These are phyloP conservation scores for Radiomyces spectabilis DNA, from an alignment of 192 early-diverging fungal species.

Conservation along the genomic window DNA sequence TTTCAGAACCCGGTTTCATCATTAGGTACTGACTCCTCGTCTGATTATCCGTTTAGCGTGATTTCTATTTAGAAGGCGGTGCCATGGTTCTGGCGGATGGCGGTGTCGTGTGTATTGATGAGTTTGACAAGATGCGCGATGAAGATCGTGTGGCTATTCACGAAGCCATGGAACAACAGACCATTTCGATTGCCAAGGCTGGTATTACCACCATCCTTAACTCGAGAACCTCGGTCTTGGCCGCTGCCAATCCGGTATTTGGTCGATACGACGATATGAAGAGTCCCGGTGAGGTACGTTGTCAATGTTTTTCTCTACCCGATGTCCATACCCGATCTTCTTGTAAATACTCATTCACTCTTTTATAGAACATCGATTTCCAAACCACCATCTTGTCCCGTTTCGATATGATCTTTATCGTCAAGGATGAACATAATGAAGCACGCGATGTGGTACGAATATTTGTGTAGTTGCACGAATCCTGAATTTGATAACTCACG, in stretches of 20 bases:
- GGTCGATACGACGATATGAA: slow-evolving; percentile 98
- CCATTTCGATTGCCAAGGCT: slow-evolving; percentile 99
- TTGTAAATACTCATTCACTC: neutral
- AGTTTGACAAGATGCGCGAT: slow-evolving; percentile 99
- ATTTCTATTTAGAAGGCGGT: slow-evolving; percentile 97
- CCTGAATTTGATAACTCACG: neutral
- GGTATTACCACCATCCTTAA: slow-evolving; percentile 99
- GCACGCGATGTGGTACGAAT: slow-evolving; percentile 66
- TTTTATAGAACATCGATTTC: slow-evolving; percentile 90
- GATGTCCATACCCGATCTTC: no score
- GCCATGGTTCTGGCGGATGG: slow-evolving; percentile 99
- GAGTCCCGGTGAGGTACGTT: slow-evolving; percentile 79
- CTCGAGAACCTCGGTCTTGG: slow-evolving; percentile 92
- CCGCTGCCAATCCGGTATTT: slow-evolving; percentile 97
- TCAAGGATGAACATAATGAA: slow-evolving; percentile 96
- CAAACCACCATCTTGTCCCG: slow-evolving; percentile 99
- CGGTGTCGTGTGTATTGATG: slow-evolving; percentile 99
- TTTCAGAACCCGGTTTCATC: no score
- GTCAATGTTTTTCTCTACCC: neutral
- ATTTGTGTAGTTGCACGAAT: neutral
- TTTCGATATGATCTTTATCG: slow-evolving; percentile 99
- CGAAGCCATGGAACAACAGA: slow-evolving; percentile 99
- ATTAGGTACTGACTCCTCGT: neutral
- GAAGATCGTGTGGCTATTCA: slow-evolving; percentile 99
- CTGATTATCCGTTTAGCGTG: slow-evolving; percentile 45